Percentiles rank a stretch among this genome's conserved stretches.
Conservation (phyloP, 495 filamentous ascomycete genomes). For the Lasiosphaeria hispida region DNA sequence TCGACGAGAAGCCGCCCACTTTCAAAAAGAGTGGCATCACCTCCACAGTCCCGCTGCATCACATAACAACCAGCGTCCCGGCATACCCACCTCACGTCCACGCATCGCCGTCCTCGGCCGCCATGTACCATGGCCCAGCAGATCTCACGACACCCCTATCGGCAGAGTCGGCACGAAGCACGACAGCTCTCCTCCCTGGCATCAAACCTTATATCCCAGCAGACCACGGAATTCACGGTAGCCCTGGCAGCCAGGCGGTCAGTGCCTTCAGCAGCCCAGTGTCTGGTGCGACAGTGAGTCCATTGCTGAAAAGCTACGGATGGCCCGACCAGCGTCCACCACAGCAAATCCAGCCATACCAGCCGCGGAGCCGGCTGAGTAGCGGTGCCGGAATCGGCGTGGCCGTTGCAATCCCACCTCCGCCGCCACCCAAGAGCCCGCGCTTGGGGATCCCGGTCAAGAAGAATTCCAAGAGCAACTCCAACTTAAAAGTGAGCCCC, state of each 20-base stretch:
- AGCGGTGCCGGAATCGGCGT: constrained; percentile 10
- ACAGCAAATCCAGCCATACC: constrained; percentile 16
- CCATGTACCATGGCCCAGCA: constrained; percentile 26
- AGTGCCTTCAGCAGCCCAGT: constrained; percentile 32
- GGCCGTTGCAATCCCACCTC: constrained; percentile 1
- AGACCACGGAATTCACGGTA: constrained; percentile 35
- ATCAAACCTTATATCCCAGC: constrained; percentile 39
- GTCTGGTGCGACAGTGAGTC: constrained; percentile 34
- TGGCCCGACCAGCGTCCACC: constrained; percentile 25
- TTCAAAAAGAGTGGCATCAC: constrained; percentile 8
- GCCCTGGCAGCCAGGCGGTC: constrained; percentile 15
- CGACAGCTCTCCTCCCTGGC: constrained; percentile 35
- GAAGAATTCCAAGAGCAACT: constrained; percentile 9
- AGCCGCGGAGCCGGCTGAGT: constrained; percentile 6
- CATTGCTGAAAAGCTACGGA: constrained; percentile 27
- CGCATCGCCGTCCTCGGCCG: constrained; percentile 30
- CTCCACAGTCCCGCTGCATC: constrained; percentile 1
- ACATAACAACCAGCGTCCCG: constrained; percentile 19
- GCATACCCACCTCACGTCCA: constrained; percentile 25
- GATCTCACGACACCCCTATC: constrained; percentile 31
- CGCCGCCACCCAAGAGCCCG: constrained; percentile 9
- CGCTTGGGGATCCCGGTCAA: constrained; percentile 15
- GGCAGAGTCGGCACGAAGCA: constrained; percentile 33
- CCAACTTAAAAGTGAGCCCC: too few species aligned
- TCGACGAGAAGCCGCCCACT: background rate